Base-by-base conservation (phyloP, 129 eudicot genomes). In the Escallonia herrerae region DNA sequence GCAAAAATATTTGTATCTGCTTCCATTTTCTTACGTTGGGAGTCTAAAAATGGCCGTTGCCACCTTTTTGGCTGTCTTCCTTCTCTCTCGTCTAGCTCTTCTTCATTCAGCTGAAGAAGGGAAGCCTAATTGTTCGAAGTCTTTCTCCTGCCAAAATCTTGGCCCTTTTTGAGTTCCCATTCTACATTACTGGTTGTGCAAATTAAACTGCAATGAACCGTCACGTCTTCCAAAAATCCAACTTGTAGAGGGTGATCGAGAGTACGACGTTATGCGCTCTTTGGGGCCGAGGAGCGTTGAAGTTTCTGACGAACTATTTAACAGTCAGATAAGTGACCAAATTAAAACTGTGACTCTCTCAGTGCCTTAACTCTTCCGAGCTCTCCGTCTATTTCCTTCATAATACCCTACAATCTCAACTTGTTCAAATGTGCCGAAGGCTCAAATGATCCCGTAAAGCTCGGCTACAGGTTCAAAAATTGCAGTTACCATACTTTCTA, bases 91-190 rank as follows among this genome's bases (percentile, higher is more conserved):
- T 22, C 33, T 22, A 22, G 53, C 39, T 41, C 41, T 63, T 63
- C 45, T 63, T 22, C 55, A 15, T 49, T 13, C 41, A 58, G 61
- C 41, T 70, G 44, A 50, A 48, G 67, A 58, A 70, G 55, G 37
- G 59, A 62, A 61, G 33, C 12, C 75, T 42, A 54, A 62, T 15
- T 71, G 76, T 71, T 69, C 76, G 6, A 43, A 44, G 46, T 71
- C 76, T 13, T 71, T 62, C 44, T 9, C 5, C 48, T 71, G 76
- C 54, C 44, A n/a, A 43, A 62, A 13, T 63, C 56, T 71, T 6
- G 57, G 62, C 46, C 3, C 7, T 49, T 43, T 71, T 43, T 71
- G 52, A 56, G 69, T 71, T 71, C 63, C 76, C 76, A 33, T 71
- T 71, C 40, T 71, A 71, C n/a, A 2, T 13, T 42, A 43, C 76